phyloP scores from a whole-genome alignment of 345 rosid genomes.

The Salix viminalis region DNA sequence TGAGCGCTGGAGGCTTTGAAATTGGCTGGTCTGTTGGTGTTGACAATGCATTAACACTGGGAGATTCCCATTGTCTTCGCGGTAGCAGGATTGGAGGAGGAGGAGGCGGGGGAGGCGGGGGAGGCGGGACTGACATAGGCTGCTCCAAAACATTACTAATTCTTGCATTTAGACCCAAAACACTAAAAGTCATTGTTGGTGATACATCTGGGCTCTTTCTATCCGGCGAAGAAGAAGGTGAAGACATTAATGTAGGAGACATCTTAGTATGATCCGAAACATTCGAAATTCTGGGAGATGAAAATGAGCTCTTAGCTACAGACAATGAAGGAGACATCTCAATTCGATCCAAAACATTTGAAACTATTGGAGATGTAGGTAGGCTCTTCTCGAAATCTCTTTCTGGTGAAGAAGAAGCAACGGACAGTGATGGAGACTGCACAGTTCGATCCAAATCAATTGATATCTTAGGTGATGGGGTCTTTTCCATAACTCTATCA shows the following conservation, averaged over 20 bases:
- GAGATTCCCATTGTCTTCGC: slow-evolving; percentile 27
- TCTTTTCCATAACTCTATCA: not conserved
- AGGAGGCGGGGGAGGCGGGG: slow-evolving; percentile 21
- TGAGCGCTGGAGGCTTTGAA: slow-evolving; percentile 52
- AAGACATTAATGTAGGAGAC: slow-evolving; percentile 36
- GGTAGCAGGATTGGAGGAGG: slow-evolving; percentile 22
- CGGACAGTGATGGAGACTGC: slow-evolving; percentile 38
- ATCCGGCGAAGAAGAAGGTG: slow-evolving; percentile 51
- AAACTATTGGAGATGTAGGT: slow-evolving; percentile 17
- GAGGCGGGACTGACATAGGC: slow-evolving; percentile 33
- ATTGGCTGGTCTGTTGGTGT: slow-evolving; percentile 36
- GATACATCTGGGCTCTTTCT: slow-evolving; percentile 35
- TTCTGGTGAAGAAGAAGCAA: slow-evolving; percentile 50
- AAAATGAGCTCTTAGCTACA: slow-evolving; percentile 35
- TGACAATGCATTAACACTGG: slow-evolving; percentile 14
- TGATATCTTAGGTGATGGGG: slow-evolving; percentile 3
- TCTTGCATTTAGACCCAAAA: slow-evolving; percentile 26
- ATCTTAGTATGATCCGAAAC: slow-evolving; percentile 28
- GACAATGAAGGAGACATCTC: slow-evolving; percentile 35
- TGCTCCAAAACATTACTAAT: slow-evolving; percentile 25
- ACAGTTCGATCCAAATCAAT: slow-evolving; percentile 28
- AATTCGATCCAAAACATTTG: slow-evolving; percentile 29
- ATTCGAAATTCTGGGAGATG: slow-evolving; percentile 41
- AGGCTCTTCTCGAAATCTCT: slow-evolving; percentile 22
- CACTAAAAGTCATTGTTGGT: slow-evolving; percentile 20